Conservation (phyloP, 805 yeast species). For the Torulaspora quercuum region DNA sequence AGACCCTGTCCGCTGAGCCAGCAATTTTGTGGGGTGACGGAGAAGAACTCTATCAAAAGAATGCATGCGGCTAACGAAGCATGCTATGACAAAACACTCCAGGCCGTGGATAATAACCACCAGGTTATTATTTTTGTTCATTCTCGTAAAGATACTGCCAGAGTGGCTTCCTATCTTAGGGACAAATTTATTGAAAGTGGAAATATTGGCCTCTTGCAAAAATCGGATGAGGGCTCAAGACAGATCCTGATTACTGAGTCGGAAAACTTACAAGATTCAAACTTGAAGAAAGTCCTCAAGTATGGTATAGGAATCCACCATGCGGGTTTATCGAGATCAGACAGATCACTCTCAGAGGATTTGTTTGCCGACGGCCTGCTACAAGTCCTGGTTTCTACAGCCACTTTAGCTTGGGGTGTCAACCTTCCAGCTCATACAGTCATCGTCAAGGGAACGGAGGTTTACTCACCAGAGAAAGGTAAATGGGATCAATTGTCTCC, state of each 20-base stretch:
- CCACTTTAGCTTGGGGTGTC: constrained; percentile 97
- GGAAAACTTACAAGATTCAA: constrained; percentile 49
- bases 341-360: constrained; percentile 77
- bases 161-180: constrained; percentile 72
- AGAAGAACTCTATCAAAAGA: constrained; percentile 71
- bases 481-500: constrained; percentile 89
- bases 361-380: constrained; percentile 83
- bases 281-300: constrained; percentile 56
- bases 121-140: constrained; percentile 91
- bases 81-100: constrained; percentile 75
- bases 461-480: constrained; percentile 87
- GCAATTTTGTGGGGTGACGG: constrained; percentile 84
- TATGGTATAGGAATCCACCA: constrained; percentile 86
- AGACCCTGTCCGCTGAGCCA: constrained; percentile 93
- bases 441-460: constrained; percentile 87
- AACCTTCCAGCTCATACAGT: constrained; percentile 94
- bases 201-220: constrained; percentile 43
- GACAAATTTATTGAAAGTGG: constrained; percentile 59
- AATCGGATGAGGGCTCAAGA: constrained; percentile 49
- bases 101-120: constrained; percentile 57
- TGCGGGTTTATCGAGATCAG: constrained; percentile 76
- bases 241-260: constrained; percentile 66
- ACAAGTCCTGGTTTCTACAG: constrained; percentile 83
- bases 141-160: constrained; percentile 85
- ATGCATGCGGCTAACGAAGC: constrained; percentile 85